Evolutionary conservation across 2,329 filamentous ascomycete species (phyloP), one percentile per base, ranked within the genome.

Genomic region (Pseudogymnoascus sp.): DNA sequence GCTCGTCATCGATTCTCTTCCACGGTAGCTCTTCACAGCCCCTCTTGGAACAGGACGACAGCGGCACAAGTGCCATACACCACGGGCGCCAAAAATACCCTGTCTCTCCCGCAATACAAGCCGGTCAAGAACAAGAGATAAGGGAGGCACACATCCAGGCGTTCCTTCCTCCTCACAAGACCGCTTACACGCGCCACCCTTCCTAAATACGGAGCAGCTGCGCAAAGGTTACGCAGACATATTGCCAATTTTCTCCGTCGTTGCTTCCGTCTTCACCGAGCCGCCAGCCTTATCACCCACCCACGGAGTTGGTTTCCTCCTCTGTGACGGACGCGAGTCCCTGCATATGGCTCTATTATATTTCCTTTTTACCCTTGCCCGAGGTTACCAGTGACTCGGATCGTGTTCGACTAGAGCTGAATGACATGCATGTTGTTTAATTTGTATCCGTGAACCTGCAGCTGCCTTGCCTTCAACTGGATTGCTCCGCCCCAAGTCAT

Each of bases 391-490:
- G 28, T 21, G 49, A 21, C 5, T 34, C 49, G 49, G 49, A 34
- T 56, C n/a, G 9, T 56, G 5, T n/a, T 34, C n/a, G 5, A 36
- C 49, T 56, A 34, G n/a, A 56, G 49, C 49, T 56, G 28, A 14
- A 56, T 56, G 49, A 56, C 49, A 9, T 56, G 49, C 49, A 56
- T 56, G 28, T 56, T 56, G 49, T 56, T 56, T 56, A 56, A 34
- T 56, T 56, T 18, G 16, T 28, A 31, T 16, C 25, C 46, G 23
- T 7, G 23, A 31, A n/a, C 49, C 28, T 36, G 16, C 16, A 34
- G 4, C n/a, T 34, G n/a, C 28, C n/a, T 8, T 56, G 28, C 9
- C n/a, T 56, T 18, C 9, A 31, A 21, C 16, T 18, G 14, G 4
- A 12, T 18, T 56, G 28, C 49, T 56, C 49, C n/a, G 28, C 49